phyloP scores from a whole-genome alignment of 31 red algal species.

The Porphyra umbilicalis region DNA sequence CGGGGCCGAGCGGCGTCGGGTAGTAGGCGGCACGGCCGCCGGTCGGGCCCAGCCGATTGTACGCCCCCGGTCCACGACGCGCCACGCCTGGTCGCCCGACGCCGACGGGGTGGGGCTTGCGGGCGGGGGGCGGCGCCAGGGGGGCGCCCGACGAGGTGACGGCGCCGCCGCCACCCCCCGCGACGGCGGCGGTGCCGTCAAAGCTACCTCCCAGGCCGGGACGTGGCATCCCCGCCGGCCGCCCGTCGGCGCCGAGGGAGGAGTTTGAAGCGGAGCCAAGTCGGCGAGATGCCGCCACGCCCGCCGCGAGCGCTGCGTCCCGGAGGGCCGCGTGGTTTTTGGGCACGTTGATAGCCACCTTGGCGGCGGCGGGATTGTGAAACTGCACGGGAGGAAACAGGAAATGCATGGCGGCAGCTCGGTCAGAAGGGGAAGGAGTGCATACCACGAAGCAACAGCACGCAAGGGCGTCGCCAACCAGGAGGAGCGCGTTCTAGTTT shows the following conservation, averaged over 20 bases:
- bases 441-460: no score
- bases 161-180: background rate
- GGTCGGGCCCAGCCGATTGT: background rate
- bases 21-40: background rate
- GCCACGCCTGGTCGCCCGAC: no score
- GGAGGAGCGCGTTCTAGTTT: no score
- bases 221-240: background rate
- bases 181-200: background rate
- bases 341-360: background rate
- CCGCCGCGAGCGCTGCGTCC: background rate
- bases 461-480: no score
- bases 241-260: background rate
- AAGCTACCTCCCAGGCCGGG: background rate
- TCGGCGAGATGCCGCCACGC: background rate
- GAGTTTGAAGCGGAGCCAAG: background rate
- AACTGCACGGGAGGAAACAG: background rate
- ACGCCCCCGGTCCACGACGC: background rate
- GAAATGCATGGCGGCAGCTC: background rate
- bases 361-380: background rate
- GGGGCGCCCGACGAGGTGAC: background rate
- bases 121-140: background rate
- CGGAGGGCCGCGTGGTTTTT: background rate
- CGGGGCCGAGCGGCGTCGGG: background rate
- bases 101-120: no score
- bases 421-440: no score